A percentile compares a stretch with the other conserved stretches of the same genome.
Evolutionary conservation across 768 basidiomycete genomes (phyloP).

Genomic region (Russula griseocarnosa): DNA sequence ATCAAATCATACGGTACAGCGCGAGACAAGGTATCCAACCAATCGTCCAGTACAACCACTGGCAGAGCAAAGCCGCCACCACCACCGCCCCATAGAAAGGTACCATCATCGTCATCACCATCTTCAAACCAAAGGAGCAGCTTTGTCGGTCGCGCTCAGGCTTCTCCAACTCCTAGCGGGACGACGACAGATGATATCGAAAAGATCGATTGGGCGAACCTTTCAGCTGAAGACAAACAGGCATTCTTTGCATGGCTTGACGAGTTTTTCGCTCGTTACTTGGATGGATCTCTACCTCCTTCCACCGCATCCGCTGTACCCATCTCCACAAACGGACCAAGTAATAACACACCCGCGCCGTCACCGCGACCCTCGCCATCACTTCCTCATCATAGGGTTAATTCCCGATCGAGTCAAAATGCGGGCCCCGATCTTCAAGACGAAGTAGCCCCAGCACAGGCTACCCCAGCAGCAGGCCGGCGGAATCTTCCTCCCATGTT

Average conservation of each 20-base stretch:
- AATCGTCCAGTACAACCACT: not conserved
- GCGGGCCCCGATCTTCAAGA: not conserved
- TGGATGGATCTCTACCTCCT: constrained; percentile 29
- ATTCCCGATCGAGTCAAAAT: not conserved
- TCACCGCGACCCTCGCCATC: constrained; percentile 1
- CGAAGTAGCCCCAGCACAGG: not conserved
- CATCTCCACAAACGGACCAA: not conserved
- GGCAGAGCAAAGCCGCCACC: constrained; percentile 13
- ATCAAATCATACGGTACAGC: constrained; percentile 16
- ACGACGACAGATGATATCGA: constrained; percentile 17
- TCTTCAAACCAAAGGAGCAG: not conserved
- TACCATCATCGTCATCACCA: not conserved
- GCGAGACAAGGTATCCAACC: constrained; percentile 2
- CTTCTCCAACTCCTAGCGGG: not conserved
- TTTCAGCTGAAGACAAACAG: constrained; percentile 62
- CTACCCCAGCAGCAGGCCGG: not conserved
- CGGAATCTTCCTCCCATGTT: constrained; percentile 15
- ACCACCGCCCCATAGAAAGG: constrained; percentile 6
- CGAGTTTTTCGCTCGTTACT: constrained; percentile 63
- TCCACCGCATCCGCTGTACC: constrained; percentile 1
- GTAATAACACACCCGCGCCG: not conserved
- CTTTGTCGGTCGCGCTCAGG: not conserved
- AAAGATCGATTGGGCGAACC: constrained; percentile 63
- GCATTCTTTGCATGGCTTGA: constrained; percentile 77
- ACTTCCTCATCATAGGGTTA: not conserved